Conservation (phyloP, 805 yeast species). For the Candida easanensis region DNA sequence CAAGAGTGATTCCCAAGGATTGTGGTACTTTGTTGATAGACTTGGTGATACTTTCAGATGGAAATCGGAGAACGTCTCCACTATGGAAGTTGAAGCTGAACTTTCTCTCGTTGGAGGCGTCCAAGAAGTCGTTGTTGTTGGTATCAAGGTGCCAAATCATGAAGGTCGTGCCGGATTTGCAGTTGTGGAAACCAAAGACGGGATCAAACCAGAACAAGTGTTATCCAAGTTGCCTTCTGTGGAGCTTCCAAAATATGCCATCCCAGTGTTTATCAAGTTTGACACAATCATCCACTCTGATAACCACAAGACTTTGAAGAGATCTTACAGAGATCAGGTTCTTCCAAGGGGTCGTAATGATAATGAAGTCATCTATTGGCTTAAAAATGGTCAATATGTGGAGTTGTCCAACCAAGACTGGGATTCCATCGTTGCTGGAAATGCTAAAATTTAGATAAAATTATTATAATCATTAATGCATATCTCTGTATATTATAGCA, state of each 20-base stretch:
- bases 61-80: constrained; percentile 94
- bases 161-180: constrained; percentile 97
- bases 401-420: constrained; percentile 57
- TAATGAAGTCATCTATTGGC: constrained; percentile 66
- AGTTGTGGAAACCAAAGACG: constrained; percentile 50
- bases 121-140: constrained; percentile 80
- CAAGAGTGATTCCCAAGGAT: constrained; percentile 61
- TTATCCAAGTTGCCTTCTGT: constrained; percentile 37
- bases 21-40: constrained; percentile 84
- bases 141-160: constrained; percentile 77
- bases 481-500: not conserved
- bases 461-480: not conserved
- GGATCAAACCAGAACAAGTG: constrained; percentile 26
- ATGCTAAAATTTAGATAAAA: constrained; percentile 16
- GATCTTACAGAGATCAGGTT: constrained; percentile 60
- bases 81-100: constrained; percentile 88
- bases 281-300: constrained; percentile 62
- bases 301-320: constrained; percentile 79
- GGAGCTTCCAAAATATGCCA: constrained; percentile 76
- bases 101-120: constrained; percentile 40
- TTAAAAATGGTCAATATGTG: constrained; percentile 53
- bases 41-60: constrained; percentile 95
- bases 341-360: constrained; percentile 66
- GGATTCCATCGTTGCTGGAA: constrained; percentile 33
- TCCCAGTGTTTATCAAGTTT: constrained; percentile 79